These are phyloP conservation scores for Dissoconium aciculare DNA, from an alignment of 2,329 filamentous ascomycete genomes.

Conservation along the genomic window DNA sequence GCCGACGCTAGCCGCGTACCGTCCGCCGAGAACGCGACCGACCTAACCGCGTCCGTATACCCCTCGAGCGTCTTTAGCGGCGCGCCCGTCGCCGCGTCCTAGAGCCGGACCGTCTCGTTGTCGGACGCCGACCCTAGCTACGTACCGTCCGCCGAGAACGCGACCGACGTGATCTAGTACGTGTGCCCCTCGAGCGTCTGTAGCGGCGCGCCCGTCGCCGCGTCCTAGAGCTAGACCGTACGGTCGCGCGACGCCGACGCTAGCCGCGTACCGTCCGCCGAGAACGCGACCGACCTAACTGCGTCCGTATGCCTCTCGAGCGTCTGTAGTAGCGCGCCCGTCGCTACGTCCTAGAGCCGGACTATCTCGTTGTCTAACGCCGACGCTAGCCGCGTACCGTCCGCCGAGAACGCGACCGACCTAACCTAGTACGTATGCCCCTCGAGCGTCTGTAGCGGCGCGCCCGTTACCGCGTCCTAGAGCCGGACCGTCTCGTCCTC, in stretches of 20 bases:
- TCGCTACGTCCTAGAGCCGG: conserved; percentile 3
- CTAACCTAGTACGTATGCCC: conserved; percentile 9
- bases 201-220: conserved; percentile 10
- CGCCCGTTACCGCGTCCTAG: conserved; percentile 6
- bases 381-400: conserved; percentile 13
- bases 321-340: conserved; percentile 14
- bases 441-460: conserved; percentile 16
- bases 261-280: conserved; percentile 10
- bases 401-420: conserved; percentile 12
- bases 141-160: conserved; percentile 12
- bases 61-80: conserved; percentile 16
- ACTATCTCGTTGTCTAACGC: conserved; percentile 7
- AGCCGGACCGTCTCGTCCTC: background rate
- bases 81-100: conserved; percentile 8
- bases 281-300: conserved; percentile 13
- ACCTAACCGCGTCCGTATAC: conserved; percentile 8
- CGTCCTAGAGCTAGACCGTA: conserved; percentile 4
- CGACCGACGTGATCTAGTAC: conserved; percentile 10
- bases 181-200: conserved; percentile 17
- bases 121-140: conserved; percentile 11
- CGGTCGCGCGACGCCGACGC: conserved; percentile 11
- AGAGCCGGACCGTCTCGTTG: conserved; percentile 5
- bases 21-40: conserved; percentile 13
- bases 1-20: conserved; percentile 12
- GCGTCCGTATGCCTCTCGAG: conserved; percentile 12